Conservation (phyloP, 2,329 filamentous ascomycete genomes). For the Claviceps capensis region DNA sequence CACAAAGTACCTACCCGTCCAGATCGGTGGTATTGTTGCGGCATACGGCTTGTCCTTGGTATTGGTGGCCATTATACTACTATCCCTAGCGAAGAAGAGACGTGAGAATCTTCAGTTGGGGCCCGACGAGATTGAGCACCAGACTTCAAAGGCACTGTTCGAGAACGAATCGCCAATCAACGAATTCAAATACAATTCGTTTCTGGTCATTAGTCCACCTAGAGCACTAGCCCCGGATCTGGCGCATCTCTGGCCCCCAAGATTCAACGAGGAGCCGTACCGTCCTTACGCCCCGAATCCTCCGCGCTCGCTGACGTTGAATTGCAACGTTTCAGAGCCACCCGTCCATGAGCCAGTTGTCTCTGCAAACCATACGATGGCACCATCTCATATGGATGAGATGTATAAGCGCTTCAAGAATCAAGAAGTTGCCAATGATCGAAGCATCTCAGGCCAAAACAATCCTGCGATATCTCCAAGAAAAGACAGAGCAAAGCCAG, state of each 20-base stretch:
- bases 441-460: slow-evolving; percentile 24
- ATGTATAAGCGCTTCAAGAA: slow-evolving; percentile 89
- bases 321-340: slow-evolving; percentile 39
- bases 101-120: slow-evolving; percentile 37
- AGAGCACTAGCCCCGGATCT: slow-evolving; percentile 27
- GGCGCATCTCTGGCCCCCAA: slow-evolving; percentile 34
- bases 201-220: not conserved
- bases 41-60: slow-evolving; percentile 70
- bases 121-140: slow-evolving; percentile 37
- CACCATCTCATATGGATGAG: slow-evolving; percentile 73
- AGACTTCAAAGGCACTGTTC: slow-evolving; percentile 11
- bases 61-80: slow-evolving; percentile 53
- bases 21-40: slow-evolving; percentile 73
- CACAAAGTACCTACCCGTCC: slow-evolving; percentile 55
- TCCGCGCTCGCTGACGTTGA: slow-evolving; percentile 32
- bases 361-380: slow-evolving; percentile 57
- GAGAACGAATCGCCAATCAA: slow-evolving; percentile 11
- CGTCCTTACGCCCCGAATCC: slow-evolving; percentile 25
- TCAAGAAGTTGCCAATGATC: slow-evolving; percentile 58
- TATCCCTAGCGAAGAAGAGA: slow-evolving; percentile 44
- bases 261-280: slow-evolving; percentile 11
- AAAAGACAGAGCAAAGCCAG: slow-evolving; percentile 35
- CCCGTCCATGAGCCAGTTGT: slow-evolving; percentile 69
- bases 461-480: slow-evolving; percentile 18
- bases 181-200: not conserved